A percentile compares a stretch with the other conserved stretches of the same genome.
Evolutionary conservation across 192 early-diverging fungal genomes (phyloP).

Genomic region (Podila minutissima): DNA sequence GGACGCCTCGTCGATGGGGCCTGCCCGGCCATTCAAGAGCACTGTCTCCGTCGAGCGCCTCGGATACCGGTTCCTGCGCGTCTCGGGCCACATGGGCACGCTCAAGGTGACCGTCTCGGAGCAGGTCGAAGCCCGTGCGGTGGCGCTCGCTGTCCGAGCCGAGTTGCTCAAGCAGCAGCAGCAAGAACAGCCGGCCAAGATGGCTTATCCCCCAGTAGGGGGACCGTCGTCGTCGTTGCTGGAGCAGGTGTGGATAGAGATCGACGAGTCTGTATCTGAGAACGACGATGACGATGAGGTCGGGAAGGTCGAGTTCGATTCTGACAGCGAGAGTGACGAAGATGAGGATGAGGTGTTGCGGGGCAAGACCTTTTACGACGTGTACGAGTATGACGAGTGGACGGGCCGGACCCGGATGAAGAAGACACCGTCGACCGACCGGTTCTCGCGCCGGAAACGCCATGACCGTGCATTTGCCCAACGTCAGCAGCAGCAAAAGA

Average conservation of each 20-base stretch:
- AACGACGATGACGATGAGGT: background rate
- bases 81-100: constrained; percentile 48
- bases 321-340: constrained; percentile 8
- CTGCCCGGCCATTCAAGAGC: constrained; percentile 1
- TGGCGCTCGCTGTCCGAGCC: constrained; percentile 31
- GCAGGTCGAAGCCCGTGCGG: constrained; percentile 41
- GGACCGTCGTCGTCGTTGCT: background rate
- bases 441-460: constrained; percentile 40
- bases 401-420: constrained; percentile 22
- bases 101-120: constrained; percentile 49
- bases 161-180: constrained; percentile 22
- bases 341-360: background rate
- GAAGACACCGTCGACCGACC: constrained; percentile 6
- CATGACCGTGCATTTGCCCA: constrained; percentile 10
- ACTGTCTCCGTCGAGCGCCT: constrained; percentile 36
- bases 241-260: constrained; percentile 26
- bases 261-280: background rate
- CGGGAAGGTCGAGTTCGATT: background rate
- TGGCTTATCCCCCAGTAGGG: background rate
- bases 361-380: constrained; percentile 4
- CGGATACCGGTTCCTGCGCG: constrained; percentile 46
- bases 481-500: background rate
- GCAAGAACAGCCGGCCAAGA: constrained; percentile 6
- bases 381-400: constrained; percentile 41
- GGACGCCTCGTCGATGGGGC: constrained; percentile 22